Base-by-base conservation (phyloP, 345 rosid species). In the Jatropha curcas region DNA sequence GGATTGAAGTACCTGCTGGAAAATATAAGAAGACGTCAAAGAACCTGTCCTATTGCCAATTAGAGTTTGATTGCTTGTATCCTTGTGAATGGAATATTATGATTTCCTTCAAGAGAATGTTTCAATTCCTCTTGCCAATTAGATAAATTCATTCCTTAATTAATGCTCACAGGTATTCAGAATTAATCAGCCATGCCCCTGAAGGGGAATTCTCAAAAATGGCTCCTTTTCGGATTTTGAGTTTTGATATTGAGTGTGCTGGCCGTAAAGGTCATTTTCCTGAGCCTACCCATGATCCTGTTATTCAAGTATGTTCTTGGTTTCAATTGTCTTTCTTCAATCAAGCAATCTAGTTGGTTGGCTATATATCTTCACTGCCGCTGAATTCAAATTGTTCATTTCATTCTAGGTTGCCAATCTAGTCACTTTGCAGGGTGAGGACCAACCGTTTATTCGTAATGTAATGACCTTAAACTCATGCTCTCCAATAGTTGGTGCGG, bases 231-330 rank as follows among this genome's bases (percentile, higher is more conserved):
- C 97, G 99, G 65, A 82, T 95, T 70, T 84, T 95, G 78, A 95
- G 98, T 87, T 95, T 95, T 81, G 99, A 95, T 73, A 95, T 95
- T 53, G 98, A 95, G 86, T 95, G 98, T 82, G 98, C 99, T 48
- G 99, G 99, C 57, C 98, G 94, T 69, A 95, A 92, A 86, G 99
- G 99, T 70, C 98, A 95, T 80, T 95, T 95, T 87, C 99, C 99
- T 2, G 99, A 95, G 91, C 90, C 99, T 75, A 82, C 82, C 68
- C 99, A 95, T 67, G 99, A 95, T 84, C 98, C 98, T 71, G 97
- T 95, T 66, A 95, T 95, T 82, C 99, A 95, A 98, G 99, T 95
- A 63, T 16, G 30, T 46, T 25, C 20, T 66, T 51, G 22, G 66
- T 73, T 70, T 59, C 56, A 12, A 10, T 65, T 68, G 70, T 71